Base-by-base conservation (phyloP, 2,329 filamentous ascomycete genomes). In the Penicillium sp. region DNA sequence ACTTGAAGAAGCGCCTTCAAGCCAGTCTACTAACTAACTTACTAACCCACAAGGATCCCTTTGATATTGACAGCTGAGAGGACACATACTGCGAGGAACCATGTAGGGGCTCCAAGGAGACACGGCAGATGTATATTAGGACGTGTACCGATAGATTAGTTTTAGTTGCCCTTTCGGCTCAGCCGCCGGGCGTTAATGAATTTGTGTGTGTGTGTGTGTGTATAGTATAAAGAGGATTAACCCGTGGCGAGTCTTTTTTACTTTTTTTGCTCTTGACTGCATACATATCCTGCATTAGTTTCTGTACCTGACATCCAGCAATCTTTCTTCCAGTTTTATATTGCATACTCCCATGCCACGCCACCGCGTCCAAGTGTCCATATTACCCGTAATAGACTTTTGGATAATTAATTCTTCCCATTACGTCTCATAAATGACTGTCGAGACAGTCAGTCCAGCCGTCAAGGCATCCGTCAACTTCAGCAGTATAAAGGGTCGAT, bases 1-100 rank as follows among this genome's bases (percentile, higher is more conserved):
- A 73, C 70, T 74, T 75, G 63, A 55, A 72, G 70, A 73, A 75
- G 67, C 64, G 64, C 65, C 70, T 75, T 73, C 65, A 73, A 74
- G 71, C 65, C 40, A 72, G 68, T 55, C 67, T 68, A 70, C 68
- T 68, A 67, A 70, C 64, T 1, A 1, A 22, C 1, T 22, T 22
- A 22, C 19, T 22, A 22, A 22, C 19, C 19, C 19, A 22, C 19
- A 22, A 1, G 28, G 28, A 30, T 30, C 28, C 5, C 28, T 30
- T 1, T 30, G 28, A 30, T 30, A 30, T 30, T 8, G 28, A 4
- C 28, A 5, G 8, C 28, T 30, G 28, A 30, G 28, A 30, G 28
- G 28, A 30, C 28, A 30, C 2, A 30, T 30, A 30, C 28, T 1
- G 28, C 28, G 4, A 30, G 5, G 3, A 30, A 3, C 28, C 28